Evolutionary conservation across 768 basidiomycete species (phyloP).

Genomic region (Amanita exitialis): DNA sequence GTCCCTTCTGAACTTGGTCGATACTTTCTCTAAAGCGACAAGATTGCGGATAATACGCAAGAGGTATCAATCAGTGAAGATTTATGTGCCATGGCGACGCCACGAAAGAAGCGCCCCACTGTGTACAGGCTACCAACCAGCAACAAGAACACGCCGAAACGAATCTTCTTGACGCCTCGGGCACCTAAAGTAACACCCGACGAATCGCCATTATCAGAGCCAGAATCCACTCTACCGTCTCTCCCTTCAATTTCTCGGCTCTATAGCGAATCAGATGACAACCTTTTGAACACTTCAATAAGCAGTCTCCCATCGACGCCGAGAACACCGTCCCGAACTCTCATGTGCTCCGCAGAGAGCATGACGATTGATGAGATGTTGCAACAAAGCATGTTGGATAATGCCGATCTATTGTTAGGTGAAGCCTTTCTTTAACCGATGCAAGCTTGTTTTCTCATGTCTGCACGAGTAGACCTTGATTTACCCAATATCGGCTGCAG

Average conservation of each 20-base stretch:
- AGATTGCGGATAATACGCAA: background rate
- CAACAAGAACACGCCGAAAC: background rate
- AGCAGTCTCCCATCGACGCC: background rate
- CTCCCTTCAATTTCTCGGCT: conserved; percentile 2
- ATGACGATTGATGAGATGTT: background rate
- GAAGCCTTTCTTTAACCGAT: background rate
- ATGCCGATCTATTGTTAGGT: background rate
- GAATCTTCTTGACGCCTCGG: background rate
- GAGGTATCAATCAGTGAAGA: background rate
- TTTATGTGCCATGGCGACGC: background rate
- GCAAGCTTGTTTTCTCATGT: background rate
- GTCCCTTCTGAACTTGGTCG: background rate
- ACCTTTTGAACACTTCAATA: background rate
- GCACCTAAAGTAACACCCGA: background rate
- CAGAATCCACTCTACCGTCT: background rate
- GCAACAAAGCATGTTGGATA: background rate
- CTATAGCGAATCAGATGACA: background rate
- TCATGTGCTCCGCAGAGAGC: background rate
- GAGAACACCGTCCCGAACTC: background rate
- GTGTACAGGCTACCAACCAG: background rate
- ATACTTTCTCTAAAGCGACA: background rate
- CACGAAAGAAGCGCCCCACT: background rate
- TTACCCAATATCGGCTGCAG: background rate
- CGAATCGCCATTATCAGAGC: background rate
- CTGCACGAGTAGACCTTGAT: background rate